Evolutionary conservation across 306 rosid genomes (phyloP).

Genomic region (Cicer arietinum): DNA sequence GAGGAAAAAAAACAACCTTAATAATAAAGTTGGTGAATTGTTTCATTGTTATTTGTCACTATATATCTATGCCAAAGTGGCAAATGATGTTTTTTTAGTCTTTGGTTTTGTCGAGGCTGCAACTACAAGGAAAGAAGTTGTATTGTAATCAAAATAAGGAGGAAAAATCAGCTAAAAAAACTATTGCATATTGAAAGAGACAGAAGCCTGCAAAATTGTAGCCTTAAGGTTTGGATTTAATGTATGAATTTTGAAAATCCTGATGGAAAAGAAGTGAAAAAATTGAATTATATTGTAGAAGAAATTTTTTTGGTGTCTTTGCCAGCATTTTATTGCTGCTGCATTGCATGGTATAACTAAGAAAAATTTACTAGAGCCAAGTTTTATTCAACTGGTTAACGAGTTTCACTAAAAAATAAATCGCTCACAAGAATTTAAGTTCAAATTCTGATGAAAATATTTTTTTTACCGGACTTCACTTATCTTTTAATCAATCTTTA

Average conservation of each 20-base stretch:
- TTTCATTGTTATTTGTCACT: not conserved
- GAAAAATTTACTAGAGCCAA: not conserved
- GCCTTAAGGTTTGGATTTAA: not conserved
- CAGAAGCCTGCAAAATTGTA: constrained; percentile 33
- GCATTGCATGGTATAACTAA: constrained; percentile 1
- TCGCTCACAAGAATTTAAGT: too few relatives aligned
- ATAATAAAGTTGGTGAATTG: constrained; percentile 2
- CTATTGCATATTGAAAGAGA: constrained; percentile 12
- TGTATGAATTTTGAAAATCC: not conserved
- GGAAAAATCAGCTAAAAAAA: not conserved
- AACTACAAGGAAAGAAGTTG: constrained; percentile 32
- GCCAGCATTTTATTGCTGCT: constrained; percentile 1
- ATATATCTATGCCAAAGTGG: constrained; percentile 6
- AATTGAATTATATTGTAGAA: not conserved
- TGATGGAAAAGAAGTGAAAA: not conserved
- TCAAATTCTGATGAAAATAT: too few relatives aligned
- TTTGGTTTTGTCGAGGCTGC: constrained; percentile 44
- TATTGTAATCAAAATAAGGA: not conserved
- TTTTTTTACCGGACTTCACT: too few relatives aligned
- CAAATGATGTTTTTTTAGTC: constrained; percentile 15
- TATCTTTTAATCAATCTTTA: too few relatives aligned
- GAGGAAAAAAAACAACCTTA: constrained; percentile 6
- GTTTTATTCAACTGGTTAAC: too few relatives aligned
- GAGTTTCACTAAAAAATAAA: too few relatives aligned
- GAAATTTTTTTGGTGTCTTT: constrained; percentile 20